Evolutionary conservation across 1,284 basidiomycete genomes (phyloP).

Genomic region (Polyporus tsugae): DNA sequence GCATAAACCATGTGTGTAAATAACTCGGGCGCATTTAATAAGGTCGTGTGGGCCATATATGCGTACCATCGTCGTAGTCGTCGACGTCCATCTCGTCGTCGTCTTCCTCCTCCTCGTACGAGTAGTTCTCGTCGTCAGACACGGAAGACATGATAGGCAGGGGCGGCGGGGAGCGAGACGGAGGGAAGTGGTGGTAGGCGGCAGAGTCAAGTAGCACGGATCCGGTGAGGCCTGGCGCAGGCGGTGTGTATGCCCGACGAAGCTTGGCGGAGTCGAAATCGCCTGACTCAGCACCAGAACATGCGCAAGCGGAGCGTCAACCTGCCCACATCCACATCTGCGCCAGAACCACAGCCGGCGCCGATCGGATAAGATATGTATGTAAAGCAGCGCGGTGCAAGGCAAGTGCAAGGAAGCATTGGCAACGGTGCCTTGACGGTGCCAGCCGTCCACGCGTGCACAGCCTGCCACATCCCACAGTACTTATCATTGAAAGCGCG

Average conservation of each 20-base stretch:
- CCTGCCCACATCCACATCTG: not conserved
- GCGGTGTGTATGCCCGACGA: slow-evolving; percentile 16
- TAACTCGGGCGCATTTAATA: slow-evolving; percentile 12
- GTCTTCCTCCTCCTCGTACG: slow-evolving; percentile 72
- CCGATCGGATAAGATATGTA: slow-evolving; percentile 3
- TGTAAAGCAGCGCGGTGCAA: slow-evolving; percentile 2
- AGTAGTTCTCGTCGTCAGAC: slow-evolving; percentile 72
- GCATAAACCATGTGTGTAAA: slow-evolving; percentile 15
- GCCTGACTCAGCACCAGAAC: slow-evolving; percentile 18
- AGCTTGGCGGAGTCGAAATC: slow-evolving; percentile 23
- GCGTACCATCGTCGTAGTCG: slow-evolving; percentile 52
- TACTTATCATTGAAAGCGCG: too few species aligned
- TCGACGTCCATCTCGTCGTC: slow-evolving; percentile 72
- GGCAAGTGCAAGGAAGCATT: not conserved
- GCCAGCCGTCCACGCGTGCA: not conserved
- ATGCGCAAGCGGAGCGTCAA: not conserved
- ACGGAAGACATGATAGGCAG: slow-evolving; percentile 66
- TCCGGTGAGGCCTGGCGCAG: slow-evolving; percentile 24
- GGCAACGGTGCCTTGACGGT: too few species aligned
- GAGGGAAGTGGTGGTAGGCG: slow-evolving; percentile 20
- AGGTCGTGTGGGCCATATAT: slow-evolving; percentile 24
- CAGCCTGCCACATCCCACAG: not conserved
- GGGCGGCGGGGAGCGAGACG: not conserved
- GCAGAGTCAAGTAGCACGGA: slow-evolving; percentile 28
- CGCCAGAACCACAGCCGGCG: slow-evolving; percentile 4